Base-by-base conservation (phyloP, 345 rosid genomes). In the Acer negundo region DNA sequence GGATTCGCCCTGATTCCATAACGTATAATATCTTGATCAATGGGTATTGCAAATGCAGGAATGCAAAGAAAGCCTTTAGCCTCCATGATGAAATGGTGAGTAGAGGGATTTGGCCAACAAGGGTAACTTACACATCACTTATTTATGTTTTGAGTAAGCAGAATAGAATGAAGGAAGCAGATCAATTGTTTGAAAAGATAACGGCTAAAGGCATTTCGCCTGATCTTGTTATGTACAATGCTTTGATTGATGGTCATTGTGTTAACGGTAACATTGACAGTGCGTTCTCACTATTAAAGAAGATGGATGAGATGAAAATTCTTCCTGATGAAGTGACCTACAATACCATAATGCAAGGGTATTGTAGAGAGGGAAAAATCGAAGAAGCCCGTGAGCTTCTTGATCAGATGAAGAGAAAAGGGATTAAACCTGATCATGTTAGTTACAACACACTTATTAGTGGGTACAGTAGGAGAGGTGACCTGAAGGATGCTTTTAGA, bases 401-500 rank as follows among this genome's bases (percentile, higher is more conserved):
- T 46, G 88, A 84, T n/a, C 92, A 85, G 82, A 96, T 91, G 98
- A 90, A 92, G 85, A 85, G 80, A 74, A 83, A 93, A 79, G 98
- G 97, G 62, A 91, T 96, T 65, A 86, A 83, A 80, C 99, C 97
- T 38, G 99, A 94, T 67, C 89, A 90, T 61, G 35, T 92, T 76
- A 94, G 93, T 84, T 96, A 90, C 79, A 96, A 94, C 80, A 94
- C 99, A 61, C 81, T 96, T 22, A 94, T 94, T 71, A 94, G 97
- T 79, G 99, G 95, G 28, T 89, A 96, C 76, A 89, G 97, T 74
- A 94, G 82, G 85, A 87, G 87, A 82, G 97, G 99, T 7, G 92
- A 96, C 77, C 82, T 87, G 79, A 87, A 89, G 79, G 95, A 88
- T 73, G 99, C 98, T 31, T 79, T 92, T 22, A 85, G 84, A 77